Conservation (phyloP, 495 filamentous ascomycete genomes). For the Hypoxylon lenormandii region DNA sequence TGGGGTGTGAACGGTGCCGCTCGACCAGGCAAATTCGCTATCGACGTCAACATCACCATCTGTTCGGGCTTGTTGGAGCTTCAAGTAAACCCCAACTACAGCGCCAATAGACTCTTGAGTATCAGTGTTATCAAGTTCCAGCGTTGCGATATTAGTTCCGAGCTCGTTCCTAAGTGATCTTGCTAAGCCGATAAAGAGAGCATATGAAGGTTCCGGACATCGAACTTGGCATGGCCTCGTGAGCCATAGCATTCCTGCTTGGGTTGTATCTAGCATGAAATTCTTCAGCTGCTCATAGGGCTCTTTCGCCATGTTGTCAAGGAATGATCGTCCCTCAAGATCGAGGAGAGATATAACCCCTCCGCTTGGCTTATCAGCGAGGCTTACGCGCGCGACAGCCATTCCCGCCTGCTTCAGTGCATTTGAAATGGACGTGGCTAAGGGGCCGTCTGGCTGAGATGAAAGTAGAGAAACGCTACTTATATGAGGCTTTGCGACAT, state of each 20-base stretch:
- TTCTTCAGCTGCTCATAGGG: neutral
- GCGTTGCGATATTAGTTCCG: neutral
- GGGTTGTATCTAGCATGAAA: neutral
- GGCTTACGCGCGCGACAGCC: no score
- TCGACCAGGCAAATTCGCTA: neutral
- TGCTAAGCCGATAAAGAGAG: neutral
- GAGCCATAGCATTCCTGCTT: neutral
- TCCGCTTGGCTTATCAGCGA: no score
- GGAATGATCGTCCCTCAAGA: neutral
- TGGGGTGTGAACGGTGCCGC: neutral
- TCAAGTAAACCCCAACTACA: neutral
- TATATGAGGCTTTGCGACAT: no score
- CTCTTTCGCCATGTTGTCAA: neutral
- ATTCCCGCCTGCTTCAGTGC: no score
- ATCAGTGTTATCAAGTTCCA: neutral
- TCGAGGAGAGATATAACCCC: no score
- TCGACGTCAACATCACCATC: neutral
- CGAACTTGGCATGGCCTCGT: neutral
- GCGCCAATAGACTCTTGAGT: neutral
- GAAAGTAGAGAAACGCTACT: no score
- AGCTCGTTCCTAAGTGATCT: neutral
- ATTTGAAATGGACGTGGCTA: no score
- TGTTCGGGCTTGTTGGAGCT: neutral
- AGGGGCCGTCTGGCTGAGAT: neutral
- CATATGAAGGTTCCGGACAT: neutral